Percentiles rank a stretch among this genome's conserved stretches.
Evolutionary conservation across 805 yeast species (phyloP).

Genomic region (Nadsonia fulvescens): DNA sequence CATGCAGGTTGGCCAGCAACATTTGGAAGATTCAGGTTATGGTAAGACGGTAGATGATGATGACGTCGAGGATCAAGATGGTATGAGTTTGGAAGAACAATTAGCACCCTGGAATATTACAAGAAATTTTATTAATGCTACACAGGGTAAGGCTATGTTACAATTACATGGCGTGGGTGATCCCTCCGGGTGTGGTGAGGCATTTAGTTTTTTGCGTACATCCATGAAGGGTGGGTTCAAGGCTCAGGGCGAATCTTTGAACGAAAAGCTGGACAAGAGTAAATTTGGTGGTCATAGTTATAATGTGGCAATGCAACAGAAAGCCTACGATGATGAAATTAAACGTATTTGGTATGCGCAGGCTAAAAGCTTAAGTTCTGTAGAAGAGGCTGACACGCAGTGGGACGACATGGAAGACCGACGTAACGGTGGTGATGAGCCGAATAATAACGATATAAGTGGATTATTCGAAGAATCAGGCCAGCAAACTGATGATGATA

Average conservation of each 20-base stretch:
- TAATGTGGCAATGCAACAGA: constrained; percentile 73
- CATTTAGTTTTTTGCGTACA: constrained; percentile 71
- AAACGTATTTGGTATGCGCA: constrained; percentile 81
- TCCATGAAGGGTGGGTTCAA: constrained; percentile 90
- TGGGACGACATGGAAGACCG: constrained; percentile 18
- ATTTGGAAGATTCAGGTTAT: constrained; percentile 59
- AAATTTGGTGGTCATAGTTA: constrained; percentile 49
- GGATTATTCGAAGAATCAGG: constrained; percentile 2
- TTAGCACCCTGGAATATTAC: constrained; percentile 91
- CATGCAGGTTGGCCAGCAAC: constrained; percentile 87
- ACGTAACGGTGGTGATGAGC: constrained; percentile 8
- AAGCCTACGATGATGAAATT: constrained; percentile 81
- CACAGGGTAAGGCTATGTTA: constrained; percentile 93
- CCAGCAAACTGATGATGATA: constrained; percentile 23
- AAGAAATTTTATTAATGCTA: constrained; percentile 76
- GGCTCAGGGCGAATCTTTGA: constrained; percentile 22
- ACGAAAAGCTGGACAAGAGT: constrained; percentile 23
- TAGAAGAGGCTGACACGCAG: constrained; percentile 20
- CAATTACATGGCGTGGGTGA: constrained; percentile 91
- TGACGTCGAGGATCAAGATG: constrained; percentile 20
- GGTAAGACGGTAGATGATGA: constrained; percentile 26
- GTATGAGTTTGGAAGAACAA: constrained; percentile 55
- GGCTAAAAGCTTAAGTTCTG: constrained; percentile 34
- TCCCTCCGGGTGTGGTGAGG: constrained; percentile 81
- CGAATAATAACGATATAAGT: neutral